Base-by-base conservation (phyloP, 495 filamentous ascomycete species). In the Pseudevernia furfuracea region DNA sequence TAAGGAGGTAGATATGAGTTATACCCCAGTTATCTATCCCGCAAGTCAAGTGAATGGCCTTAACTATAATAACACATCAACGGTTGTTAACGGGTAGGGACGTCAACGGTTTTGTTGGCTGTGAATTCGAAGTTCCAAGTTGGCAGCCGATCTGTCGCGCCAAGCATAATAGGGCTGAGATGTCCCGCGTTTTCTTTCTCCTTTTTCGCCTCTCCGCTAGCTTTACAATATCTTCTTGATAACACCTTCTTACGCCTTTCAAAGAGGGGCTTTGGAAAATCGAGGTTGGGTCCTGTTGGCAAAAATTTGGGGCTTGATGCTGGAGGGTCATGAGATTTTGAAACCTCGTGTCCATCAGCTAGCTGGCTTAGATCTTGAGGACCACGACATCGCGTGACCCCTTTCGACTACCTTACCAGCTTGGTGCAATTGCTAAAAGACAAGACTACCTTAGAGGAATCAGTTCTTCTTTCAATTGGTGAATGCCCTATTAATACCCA, bases 151-250 rank as follows among this genome's bases (percentile, higher is more conserved):
- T 30, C 52, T 4, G 15, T 55, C 52, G 52, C 52, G 52, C 52
- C 52, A 55, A 55, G 52, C 30, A 55, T 55, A 0, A 11, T 55
- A 55, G 52, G 52, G 52, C 52, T 55, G 52, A 55, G 17, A 5
- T 3, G 34, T 55, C 52, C 52, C 52, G 52, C 30, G 15, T 30
- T 10, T 30, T 52, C 25, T 7, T 15, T n/a, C n/a, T n/a, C n/a
- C n/a, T n/a, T n/a, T n/a, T n/a, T n/a, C n/a, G n/a, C n/a, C n/a
- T n/a, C n/a, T n/a, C n/a, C n/a, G n/a, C n/a, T n/a, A n/a, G n/a
- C n/a, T n/a, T n/a, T 19, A 7, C 41, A 19, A 43, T 43, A 8
- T 36, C 34, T 36, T 36, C 34, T 1, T 36, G 34, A n/a, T n/a
- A n/a, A n/a, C n/a, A n/a, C n/a, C n/a, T n/a, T n/a, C n/a, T n/a